Conservation (phyloP, 371 early-diverging fungal species). For the Lichtheimia ramosa region DNA sequence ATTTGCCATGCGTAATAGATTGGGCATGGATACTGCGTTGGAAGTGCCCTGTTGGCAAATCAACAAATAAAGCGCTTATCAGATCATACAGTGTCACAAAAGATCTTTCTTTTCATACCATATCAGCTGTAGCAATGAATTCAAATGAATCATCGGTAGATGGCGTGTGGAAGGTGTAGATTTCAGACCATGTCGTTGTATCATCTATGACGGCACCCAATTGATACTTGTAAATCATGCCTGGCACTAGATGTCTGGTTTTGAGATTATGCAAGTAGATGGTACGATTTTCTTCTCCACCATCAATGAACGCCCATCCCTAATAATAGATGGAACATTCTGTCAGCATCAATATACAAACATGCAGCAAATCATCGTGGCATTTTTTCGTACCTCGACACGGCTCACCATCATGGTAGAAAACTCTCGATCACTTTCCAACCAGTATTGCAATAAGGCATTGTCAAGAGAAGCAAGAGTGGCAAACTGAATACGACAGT, state of each 20-base stretch:
- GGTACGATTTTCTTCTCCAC: slow-evolving; percentile 27
- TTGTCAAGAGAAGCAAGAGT: slow-evolving; percentile 7
- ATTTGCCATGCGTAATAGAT: slow-evolving; percentile 18
- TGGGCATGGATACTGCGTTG: slow-evolving; percentile 31
- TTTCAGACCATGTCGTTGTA: slow-evolving; percentile 7
- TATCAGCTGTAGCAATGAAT: slow-evolving; percentile 30
- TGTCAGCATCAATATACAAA: background rate
- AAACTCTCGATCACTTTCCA: slow-evolving; percentile 1
- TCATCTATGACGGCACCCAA: slow-evolving; percentile 13
- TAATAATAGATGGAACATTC: slow-evolving; percentile 1
- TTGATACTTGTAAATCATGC: slow-evolving; percentile 28
- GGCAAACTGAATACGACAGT: slow-evolving; percentile 25
- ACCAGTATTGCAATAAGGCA: slow-evolving; percentile 23
- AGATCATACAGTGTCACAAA: background rate
- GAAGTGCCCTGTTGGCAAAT: slow-evolving; percentile 21
- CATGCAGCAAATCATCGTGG: background rate
- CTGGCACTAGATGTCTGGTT: slow-evolving; percentile 15
- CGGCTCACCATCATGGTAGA: background rate
- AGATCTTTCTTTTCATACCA: slow-evolving; percentile 13
- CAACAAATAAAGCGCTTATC: background rate
- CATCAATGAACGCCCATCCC: slow-evolving; percentile 40
- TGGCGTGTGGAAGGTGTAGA: slow-evolving; percentile 19
- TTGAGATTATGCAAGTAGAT: slow-evolving; percentile 34
- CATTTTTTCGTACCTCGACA: slow-evolving; percentile 4
- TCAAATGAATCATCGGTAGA: slow-evolving; percentile 10